Conservation (phyloP, 148 eudicot genomes). For the Simmondsia chinensis region DNA sequence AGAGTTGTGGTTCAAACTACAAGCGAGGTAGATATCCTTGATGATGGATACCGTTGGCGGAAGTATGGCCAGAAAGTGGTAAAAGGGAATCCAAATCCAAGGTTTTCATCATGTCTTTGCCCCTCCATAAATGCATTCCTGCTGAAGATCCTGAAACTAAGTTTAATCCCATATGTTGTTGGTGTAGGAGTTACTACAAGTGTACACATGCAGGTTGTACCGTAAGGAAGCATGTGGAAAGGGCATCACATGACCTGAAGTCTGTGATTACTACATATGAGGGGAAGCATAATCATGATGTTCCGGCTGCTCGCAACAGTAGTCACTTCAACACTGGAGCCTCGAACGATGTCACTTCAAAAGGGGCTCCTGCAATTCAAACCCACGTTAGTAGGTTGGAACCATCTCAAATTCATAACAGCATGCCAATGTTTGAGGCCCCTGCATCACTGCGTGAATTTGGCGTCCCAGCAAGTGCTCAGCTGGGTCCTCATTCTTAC, state of each 20-base stretch:
- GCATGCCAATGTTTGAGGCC: no score
- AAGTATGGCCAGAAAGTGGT: slow-evolving; percentile 78
- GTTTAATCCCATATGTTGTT: no score
- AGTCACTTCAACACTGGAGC: background rate
- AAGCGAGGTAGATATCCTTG: slow-evolving; percentile 71
- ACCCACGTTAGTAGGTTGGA: no score
- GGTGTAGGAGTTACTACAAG: slow-evolving; percentile 29
- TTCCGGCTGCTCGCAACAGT: slow-evolving; percentile 11
- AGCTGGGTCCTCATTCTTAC: no score
- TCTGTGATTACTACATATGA: slow-evolving; percentile 30
- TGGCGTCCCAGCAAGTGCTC: no score
- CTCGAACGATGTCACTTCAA: no score
- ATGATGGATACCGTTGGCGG: slow-evolving; percentile 77
- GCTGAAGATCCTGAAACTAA: no score
- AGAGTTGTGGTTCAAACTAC: slow-evolving; percentile 69
- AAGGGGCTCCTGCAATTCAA: no score
- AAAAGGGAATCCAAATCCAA: slow-evolving; percentile 76
- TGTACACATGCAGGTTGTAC: slow-evolving; percentile 26
- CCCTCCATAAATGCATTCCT: no score
- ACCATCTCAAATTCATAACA: no score
- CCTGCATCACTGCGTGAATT: no score
- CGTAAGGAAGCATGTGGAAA: slow-evolving; percentile 27
- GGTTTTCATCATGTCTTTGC: no score
- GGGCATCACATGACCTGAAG: slow-evolving; percentile 22
- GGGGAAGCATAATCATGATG: slow-evolving; percentile 34